Evolutionary conservation across 805 yeast species (phyloP).

Genomic region (Priceomyces haplophilus): DNA sequence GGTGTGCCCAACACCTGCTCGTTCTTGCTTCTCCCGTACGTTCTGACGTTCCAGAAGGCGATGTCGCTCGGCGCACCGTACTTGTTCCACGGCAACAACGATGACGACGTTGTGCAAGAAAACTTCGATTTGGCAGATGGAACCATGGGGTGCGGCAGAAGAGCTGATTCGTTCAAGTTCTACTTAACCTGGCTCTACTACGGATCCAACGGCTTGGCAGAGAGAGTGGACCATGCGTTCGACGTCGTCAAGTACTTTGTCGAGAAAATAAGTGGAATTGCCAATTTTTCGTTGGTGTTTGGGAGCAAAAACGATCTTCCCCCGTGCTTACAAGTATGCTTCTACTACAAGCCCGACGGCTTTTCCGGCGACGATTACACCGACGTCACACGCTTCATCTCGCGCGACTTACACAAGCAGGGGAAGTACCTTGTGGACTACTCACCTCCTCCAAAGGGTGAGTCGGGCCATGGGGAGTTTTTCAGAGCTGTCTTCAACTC

Average conservation of each 20-base stretch:
- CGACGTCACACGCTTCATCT: conserved; percentile 57
- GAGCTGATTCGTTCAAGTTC: conserved; percentile 77
- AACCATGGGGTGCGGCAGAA: conserved; percentile 88
- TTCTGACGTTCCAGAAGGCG: conserved; percentile 59
- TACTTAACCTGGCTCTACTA: conserved; percentile 80
- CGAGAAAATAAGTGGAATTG: conserved; percentile 27
- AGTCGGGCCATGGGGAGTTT: conserved; percentile 64
- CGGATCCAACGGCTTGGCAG: conserved; percentile 63
- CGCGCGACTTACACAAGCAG: conserved; percentile 52
- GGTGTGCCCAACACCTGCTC: conserved; percentile 84
- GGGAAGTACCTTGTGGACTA: conserved; percentile 77
- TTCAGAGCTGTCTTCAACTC: conserved; percentile 82
- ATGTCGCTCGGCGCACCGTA: conserved; percentile 80
- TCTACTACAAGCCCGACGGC: conserved; percentile 56
- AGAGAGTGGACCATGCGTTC: conserved; percentile 72
- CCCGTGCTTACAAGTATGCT: conserved; percentile 81
- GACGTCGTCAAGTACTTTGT: conserved; percentile 63
- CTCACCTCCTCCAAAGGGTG: conserved; percentile 58
- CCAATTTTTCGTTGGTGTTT: conserved; percentile 52
- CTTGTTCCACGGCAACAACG: conserved; percentile 60
- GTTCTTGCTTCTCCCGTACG: conserved; percentile 70
- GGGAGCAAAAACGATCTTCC: conserved; percentile 50
- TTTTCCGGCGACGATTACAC: conserved; percentile 43
- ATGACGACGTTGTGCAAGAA: conserved; percentile 42
- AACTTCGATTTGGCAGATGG: conserved; percentile 82